Percentiles rank a stretch among this genome's conserved stretches.
These are phyloP conservation scores for Mycogone perniciosa DNA, from an alignment of 2,329 filamentous ascomycete genomes.

Conservation along the genomic window DNA sequence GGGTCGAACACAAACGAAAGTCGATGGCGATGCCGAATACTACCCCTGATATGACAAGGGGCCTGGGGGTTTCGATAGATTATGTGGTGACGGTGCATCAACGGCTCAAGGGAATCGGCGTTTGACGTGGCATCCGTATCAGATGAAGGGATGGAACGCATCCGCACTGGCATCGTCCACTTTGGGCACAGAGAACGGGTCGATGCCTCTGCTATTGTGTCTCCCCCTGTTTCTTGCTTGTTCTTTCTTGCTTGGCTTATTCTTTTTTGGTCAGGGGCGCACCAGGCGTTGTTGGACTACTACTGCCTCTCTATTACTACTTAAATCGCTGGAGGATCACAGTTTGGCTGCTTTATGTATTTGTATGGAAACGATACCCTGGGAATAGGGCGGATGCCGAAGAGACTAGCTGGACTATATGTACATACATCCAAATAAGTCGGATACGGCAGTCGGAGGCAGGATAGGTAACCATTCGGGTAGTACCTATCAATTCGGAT, in stretches of 20 bases:
- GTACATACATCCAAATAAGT: constrained; percentile 4
- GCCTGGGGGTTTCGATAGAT: constrained; percentile 11
- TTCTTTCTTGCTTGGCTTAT: neutral
- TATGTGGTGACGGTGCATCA: constrained; percentile 5
- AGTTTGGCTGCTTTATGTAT: neutral
- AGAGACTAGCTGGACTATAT: neutral
- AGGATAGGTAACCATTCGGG: neutral
- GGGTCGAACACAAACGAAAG: neutral
- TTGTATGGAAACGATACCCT: constrained; percentile 12
- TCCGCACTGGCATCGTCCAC: constrained; percentile 1
- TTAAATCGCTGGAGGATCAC: neutral
- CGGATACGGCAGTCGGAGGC: neutral
- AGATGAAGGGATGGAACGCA: constrained; percentile 8
- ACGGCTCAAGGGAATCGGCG: neutral
- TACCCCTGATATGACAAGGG: neutral
- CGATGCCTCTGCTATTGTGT: neutral
- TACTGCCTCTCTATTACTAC: constrained; percentile 2
- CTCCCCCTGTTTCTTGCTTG: neutral
- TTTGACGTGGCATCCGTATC: constrained; percentile 4
- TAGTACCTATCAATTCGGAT: neutral
- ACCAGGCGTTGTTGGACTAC: constrained; percentile 10
- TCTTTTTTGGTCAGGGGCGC: constrained; percentile 3
- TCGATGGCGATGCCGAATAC: constrained; percentile 5
- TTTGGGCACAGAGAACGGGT: neutral
- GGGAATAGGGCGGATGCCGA: constrained; percentile 6